phyloP scores from a whole-genome alignment of 208 protist species.

The Trichomonas gallinae region DNA sequence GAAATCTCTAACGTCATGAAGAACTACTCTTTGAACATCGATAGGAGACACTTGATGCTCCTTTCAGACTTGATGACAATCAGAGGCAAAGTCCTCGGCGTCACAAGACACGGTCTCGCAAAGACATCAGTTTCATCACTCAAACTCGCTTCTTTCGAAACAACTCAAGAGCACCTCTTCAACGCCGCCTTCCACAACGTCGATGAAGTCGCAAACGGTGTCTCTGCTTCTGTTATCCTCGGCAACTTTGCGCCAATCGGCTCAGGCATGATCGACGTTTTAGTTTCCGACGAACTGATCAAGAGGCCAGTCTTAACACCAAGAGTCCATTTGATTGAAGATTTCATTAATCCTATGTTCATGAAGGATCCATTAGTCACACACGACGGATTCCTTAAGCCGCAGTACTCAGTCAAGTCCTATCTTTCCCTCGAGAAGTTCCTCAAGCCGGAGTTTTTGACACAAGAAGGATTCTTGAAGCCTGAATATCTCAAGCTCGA shows the following conservation, averaged over 20 bases:
- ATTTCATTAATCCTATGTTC: neutral
- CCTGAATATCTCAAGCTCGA: neutral
- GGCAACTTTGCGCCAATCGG: neutral
- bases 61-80: slow-evolving; percentile 97
- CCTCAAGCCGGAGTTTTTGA: neutral
- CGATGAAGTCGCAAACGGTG: neutral
- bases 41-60: slow-evolving; percentile 87
- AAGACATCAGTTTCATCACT: slow-evolving; percentile 96
- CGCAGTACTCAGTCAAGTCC: neutral
- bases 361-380: neutral
- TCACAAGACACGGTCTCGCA: slow-evolving; percentile 92
- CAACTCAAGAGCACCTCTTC: slow-evolving; percentile 98
- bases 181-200: slow-evolving; percentile 44
- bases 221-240: neutral
- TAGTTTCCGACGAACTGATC: neutral
- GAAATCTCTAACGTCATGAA: slow-evolving; percentile 83
- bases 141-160: slow-evolving; percentile 97
- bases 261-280: neutral
- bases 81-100: slow-evolving; percentile 80
- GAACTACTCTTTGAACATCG: slow-evolving; percentile 85
- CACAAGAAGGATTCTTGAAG: neutral
- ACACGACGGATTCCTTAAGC: neutral
- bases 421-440: neutral
- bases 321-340: neutral
- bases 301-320: neutral